Percentiles rank a stretch among this genome's conserved stretches.
Conservation (phyloP, 1,284 basidiomycete genomes). For the Puccinia brachypodii region DNA sequence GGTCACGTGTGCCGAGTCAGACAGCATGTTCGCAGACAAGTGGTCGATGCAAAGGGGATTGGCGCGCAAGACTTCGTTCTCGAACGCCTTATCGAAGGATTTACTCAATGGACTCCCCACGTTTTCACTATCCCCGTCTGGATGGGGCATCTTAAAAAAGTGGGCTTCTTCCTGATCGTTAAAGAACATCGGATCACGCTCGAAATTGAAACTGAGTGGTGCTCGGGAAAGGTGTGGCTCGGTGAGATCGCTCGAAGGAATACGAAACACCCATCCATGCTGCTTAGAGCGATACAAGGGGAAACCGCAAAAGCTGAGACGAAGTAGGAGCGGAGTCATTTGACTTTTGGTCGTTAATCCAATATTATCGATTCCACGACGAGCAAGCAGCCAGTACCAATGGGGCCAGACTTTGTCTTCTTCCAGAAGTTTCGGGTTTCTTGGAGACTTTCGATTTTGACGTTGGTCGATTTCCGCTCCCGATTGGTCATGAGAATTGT, state of each 20-base stretch:
- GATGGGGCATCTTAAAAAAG: slow-evolving; percentile 94
- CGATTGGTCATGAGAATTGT: neutral
- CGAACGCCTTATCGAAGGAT: slow-evolving; percentile 81
- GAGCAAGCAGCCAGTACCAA: slow-evolving; percentile 88
- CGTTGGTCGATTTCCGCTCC: neutral
- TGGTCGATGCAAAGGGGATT: slow-evolving; percentile 56
- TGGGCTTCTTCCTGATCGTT: slow-evolving; percentile 61
- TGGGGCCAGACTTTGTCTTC: slow-evolving; percentile 66
- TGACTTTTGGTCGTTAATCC: slow-evolving; percentile 84
- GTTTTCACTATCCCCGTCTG: slow-evolving; percentile 88
- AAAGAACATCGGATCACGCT: slow-evolving; percentile 63
- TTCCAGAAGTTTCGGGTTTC: slow-evolving; percentile 6
- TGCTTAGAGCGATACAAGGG: slow-evolving; percentile 83
- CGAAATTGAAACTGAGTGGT: slow-evolving; percentile 48
- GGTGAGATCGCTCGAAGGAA: slow-evolving; percentile 60
- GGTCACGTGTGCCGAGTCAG: slow-evolving; percentile 5
- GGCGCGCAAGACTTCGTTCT: slow-evolving; percentile 73
- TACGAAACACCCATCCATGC: slow-evolving; percentile 88
- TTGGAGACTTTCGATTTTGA: slow-evolving; percentile 9
- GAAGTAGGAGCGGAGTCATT: slow-evolving; percentile 79
- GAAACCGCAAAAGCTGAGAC: slow-evolving; percentile 80
- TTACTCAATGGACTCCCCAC: slow-evolving; percentile 90
- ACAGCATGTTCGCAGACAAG: neutral
- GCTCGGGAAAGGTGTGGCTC: slow-evolving; percentile 51
- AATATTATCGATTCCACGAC: slow-evolving; percentile 61